These are phyloP conservation scores for Gonapodya prolifera DNA, from an alignment of 192 early-diverging fungal genomes.

Conservation along the genomic window DNA sequence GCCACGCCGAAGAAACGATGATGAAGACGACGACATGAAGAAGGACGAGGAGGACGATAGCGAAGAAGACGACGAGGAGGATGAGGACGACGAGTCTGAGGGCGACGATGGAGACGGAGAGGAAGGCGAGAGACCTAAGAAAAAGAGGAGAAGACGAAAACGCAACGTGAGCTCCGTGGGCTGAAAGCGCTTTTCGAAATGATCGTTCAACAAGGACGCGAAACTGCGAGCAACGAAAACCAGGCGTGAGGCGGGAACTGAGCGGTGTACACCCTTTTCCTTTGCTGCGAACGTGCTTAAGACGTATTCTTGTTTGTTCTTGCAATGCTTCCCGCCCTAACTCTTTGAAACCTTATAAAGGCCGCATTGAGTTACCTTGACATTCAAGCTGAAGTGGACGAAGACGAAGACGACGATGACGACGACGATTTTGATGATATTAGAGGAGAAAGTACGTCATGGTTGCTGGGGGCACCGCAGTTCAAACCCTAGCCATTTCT, in stretches of 20 bases:
- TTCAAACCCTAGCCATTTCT: neutral
- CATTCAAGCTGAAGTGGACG: conserved; percentile 58
- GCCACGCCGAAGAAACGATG: conserved; percentile 11
- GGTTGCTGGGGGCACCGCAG: neutral
- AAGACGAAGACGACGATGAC: conserved; percentile 63
- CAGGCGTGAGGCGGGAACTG: neutral
- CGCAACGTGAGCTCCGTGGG: neutral
- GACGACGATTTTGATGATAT: conserved; percentile 42
- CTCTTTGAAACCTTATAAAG: conserved; percentile 16
- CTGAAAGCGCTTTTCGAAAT: neutral
- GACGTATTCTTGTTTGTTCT: neutral
- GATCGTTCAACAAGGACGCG: conserved; percentile 15
- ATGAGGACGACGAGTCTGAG: conserved; percentile 39
- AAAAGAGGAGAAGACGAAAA: conserved; percentile 16
- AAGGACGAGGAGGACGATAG: conserved; percentile 36
- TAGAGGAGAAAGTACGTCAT: neutral
- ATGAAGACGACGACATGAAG: conserved; percentile 27
- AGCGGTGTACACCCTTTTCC: neutral
- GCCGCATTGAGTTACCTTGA: conserved; percentile 47
- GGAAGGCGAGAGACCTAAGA: conserved; percentile 15
- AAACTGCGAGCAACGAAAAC: conserved; percentile 1
- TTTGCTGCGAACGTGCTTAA: conserved; percentile 1
- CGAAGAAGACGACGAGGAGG: conserved; percentile 29
- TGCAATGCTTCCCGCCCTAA: neutral
- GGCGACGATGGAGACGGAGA: conserved; percentile 57